Percentiles rank a stretch among this genome's conserved stretches.
Evolutionary conservation across 768 basidiomycete genomes (phyloP).

Genomic region (Tylopilus intermedius): DNA sequence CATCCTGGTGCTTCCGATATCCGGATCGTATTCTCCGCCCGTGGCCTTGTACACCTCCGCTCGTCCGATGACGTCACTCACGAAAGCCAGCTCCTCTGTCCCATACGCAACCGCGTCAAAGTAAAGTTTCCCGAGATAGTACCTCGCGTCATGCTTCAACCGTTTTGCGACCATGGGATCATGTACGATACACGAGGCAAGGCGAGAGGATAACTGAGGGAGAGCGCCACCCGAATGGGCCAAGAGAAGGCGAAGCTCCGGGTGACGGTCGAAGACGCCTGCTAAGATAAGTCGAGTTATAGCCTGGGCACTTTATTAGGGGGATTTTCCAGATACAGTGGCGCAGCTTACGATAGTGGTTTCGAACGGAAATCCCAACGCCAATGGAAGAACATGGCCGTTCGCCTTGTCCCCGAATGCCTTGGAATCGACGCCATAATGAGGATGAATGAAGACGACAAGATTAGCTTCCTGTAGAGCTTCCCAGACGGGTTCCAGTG

Average conservation of each 20-base stretch:
- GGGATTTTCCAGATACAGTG: neutral
- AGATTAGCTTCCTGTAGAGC: slow-evolving; percentile 65
- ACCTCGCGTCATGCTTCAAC: slow-evolving; percentile 76
- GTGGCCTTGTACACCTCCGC: slow-evolving; percentile 43
- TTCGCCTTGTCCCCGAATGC: slow-evolving; percentile 75
- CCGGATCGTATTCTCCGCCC: slow-evolving; percentile 28
- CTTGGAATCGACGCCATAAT: slow-evolving; percentile 73
- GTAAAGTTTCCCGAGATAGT: slow-evolving; percentile 75
- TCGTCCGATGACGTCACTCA: slow-evolving; percentile 64
- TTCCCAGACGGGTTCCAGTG: slow-evolving; percentile 77
- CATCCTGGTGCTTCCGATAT: slow-evolving; percentile 53
- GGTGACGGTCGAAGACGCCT: slow-evolving; percentile 77
- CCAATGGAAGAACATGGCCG: slow-evolving; percentile 83
- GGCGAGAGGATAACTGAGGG: slow-evolving; percentile 75
- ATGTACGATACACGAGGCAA: slow-evolving; percentile 81
- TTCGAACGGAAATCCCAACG: slow-evolving; percentile 87
- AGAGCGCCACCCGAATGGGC: slow-evolving; percentile 87
- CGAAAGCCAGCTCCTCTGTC: slow-evolving; percentile 76
- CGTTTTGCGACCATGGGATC: slow-evolving; percentile 75
- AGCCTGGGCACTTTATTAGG: slow-evolving; percentile 39
- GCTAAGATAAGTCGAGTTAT: slow-evolving; percentile 76
- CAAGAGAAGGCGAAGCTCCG: slow-evolving; percentile 67
- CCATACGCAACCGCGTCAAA: slow-evolving; percentile 90
- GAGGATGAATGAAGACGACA: slow-evolving; percentile 81
- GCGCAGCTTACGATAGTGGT: slow-evolving; percentile 66